phyloP scores from a whole-genome alignment of 169 alveolate genomes.

The Plasmodium chabaudi region DNA sequence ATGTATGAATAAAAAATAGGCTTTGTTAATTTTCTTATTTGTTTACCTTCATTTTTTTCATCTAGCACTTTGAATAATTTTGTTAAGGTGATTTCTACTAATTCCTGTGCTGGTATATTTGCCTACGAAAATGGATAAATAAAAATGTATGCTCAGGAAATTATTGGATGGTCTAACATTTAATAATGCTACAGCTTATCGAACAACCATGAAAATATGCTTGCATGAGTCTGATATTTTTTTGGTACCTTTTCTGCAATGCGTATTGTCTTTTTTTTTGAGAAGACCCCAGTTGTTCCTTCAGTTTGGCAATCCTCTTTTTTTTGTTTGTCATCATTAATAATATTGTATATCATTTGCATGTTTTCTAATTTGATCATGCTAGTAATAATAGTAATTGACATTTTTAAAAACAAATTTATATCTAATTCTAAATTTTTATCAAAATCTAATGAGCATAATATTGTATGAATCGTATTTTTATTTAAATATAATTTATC shows the following conservation, averaged over 20 bases:
- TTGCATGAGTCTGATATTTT: too few relatives aligned
- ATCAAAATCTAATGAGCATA: slow-evolving; percentile 58
- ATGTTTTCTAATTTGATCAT: slow-evolving; percentile 47
- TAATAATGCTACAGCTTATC: not conserved
- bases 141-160: not conserved
- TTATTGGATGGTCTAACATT: not conserved
- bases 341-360: slow-evolving; percentile 63
- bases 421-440: slow-evolving; percentile 52
- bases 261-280: slow-evolving; percentile 20
- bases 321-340: slow-evolving; percentile 54
- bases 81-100: slow-evolving; percentile 70
- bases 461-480: slow-evolving; percentile 56
- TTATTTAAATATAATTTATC: slow-evolving; percentile 55
- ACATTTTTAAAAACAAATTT: slow-evolving; percentile 28
- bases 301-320: slow-evolving; percentile 34
- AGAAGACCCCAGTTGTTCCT: slow-evolving; percentile 1
- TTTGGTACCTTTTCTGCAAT: slow-evolving; percentile 21
- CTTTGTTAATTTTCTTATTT: not conserved
- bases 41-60: slow-evolving; percentile 74
- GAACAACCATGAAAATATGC: too few relatives aligned
- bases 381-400: slow-evolving; percentile 51
- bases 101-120: slow-evolving; percentile 69
- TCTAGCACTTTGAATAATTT: slow-evolving; percentile 70
- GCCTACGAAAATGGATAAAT: slow-evolving; percentile 7
- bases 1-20: not conserved